Base-by-base conservation (phyloP, 228 moss, liverwort and hornwort genomes). In the Sphagnum fallax region DNA sequence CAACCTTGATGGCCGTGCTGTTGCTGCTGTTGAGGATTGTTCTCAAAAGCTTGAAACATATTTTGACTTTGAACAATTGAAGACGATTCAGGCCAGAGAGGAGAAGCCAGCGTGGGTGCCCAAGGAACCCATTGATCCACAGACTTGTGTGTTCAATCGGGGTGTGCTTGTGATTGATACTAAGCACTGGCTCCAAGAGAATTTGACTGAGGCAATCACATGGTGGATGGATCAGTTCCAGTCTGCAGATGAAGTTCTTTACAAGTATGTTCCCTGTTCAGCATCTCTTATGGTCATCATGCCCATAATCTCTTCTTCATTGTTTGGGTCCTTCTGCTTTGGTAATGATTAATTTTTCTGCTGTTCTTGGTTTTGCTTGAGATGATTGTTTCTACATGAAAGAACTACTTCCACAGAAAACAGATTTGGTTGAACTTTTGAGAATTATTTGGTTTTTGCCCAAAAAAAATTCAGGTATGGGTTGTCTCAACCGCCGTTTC, bases 211-310 rank as follows among this genome's bases (percentile, higher is more conserved):
- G 60, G 81, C 86, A 14, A 89, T 96, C 55, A 77, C 90, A 62
- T 92, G 89, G 89, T 96, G 96, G 96, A 91, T 96, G 92, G 77
- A 89, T 52, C 82, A 92, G 79, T 91, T 74, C 67, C 82, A 79
- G 57, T 75, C 53, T 72, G 74, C 86, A 0, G 63, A 78, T 48
- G 53, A 82, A 51, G 72, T 75, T 0, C 86, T 92, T 47, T 92
- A 88, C 83, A 91, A 76, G 95, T 92, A 90, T 61, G 82, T 57
- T 4, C 12, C 16, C 13, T 16, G 6, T 32, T 3, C 32, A 32
- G 32, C 2, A 32, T 32, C 32, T 32, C 32, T 32, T 2, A 32
- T 3, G 32, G 32, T 32, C 32, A 32, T 32, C 32, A 32, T 3
- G 32, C 32, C 32, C 32, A 32, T 32, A 32, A 32, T 32, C 32